Evolutionary conservation across 345 rosid genomes (phyloP).

Genomic region (Citrus trifoliata): DNA sequence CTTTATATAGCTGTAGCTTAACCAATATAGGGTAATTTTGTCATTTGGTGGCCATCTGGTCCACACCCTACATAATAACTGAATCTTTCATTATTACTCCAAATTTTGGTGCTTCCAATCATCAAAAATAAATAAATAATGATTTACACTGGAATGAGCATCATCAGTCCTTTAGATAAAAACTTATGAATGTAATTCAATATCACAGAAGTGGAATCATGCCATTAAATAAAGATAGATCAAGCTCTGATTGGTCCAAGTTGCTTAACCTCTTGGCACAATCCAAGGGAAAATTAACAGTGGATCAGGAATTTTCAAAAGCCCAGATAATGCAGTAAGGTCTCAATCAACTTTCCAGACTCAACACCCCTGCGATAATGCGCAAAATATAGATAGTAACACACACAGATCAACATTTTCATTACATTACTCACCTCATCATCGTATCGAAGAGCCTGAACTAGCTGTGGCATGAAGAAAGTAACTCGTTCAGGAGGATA

Average conservation of each 20-base stretch:
- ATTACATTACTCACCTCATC: constrained; percentile 57
- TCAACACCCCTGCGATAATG: too few species aligned
- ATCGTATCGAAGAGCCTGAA: constrained; percentile 91
- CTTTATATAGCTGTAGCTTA: not conserved
- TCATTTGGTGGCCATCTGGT: not conserved
- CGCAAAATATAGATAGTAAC: too few species aligned
- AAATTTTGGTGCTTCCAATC: not conserved
- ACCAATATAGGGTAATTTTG: not conserved
- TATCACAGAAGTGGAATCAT: not conserved
- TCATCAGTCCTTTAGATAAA: not conserved
- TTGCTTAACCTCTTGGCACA: not conserved
- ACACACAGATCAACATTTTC: not conserved
- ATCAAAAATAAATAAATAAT: not conserved
- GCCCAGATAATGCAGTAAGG: not conserved
- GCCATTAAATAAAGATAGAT: constrained; percentile 1
- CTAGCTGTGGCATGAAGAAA: constrained; percentile 98
- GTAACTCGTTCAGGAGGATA: constrained; percentile 98
- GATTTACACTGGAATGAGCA: not conserved
- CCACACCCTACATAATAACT: not conserved
- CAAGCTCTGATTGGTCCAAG: not conserved
- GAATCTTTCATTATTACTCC: not conserved
- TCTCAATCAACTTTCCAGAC: too few species aligned
- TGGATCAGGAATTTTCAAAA: not conserved
- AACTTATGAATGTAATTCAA: not conserved
- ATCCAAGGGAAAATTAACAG: not conserved